Percentiles rank a stretch among this genome's conserved stretches.
Evolutionary conservation across 805 yeast genomes (phyloP).

Genomic region (Teunomyces stri): DNA sequence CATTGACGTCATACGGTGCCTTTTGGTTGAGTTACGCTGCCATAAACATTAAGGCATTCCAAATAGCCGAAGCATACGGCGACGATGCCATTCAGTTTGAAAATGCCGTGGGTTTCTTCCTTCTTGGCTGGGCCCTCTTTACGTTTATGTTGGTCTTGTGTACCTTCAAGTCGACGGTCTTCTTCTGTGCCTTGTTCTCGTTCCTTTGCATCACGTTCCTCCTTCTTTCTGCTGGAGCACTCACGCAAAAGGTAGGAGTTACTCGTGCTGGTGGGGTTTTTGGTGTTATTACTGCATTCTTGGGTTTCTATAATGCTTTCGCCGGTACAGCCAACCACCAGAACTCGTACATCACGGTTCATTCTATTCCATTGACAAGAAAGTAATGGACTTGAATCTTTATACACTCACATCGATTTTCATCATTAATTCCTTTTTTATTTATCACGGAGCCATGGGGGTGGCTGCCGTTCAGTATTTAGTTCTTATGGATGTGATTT

Average conservation of each 20-base stretch:
- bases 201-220: conserved; percentile 32
- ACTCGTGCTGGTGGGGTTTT: conserved; percentile 40
- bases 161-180: conserved; percentile 39
- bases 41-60: conserved; percentile 56
- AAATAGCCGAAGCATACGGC: conserved; percentile 53
- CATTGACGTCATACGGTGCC: conserved; percentile 58
- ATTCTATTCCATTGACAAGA: conserved; percentile 21
- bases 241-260: conserved; percentile 23
- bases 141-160: conserved; percentile 34
- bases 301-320: conserved; percentile 42
- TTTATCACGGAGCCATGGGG: conserved; percentile 3
- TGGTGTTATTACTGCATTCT: conserved; percentile 40
- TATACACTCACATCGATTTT: conserved; percentile 1
- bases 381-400: background rate
- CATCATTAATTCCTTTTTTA: background rate
- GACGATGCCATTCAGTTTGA: conserved; percentile 27
- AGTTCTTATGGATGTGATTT: conserved; percentile 3
- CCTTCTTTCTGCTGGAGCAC: conserved; percentile 35
- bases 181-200: conserved; percentile 32
- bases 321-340: conserved; percentile 36
- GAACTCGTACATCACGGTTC: conserved; percentile 36
- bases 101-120: conserved; percentile 36
- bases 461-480: conserved; percentile 1
- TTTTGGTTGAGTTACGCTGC: conserved; percentile 71
- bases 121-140: conserved; percentile 41